These are phyloP conservation scores for Fusarium xylarioides DNA, from an alignment of 2,329 filamentous ascomycete species.

Conservation along the genomic window DNA sequence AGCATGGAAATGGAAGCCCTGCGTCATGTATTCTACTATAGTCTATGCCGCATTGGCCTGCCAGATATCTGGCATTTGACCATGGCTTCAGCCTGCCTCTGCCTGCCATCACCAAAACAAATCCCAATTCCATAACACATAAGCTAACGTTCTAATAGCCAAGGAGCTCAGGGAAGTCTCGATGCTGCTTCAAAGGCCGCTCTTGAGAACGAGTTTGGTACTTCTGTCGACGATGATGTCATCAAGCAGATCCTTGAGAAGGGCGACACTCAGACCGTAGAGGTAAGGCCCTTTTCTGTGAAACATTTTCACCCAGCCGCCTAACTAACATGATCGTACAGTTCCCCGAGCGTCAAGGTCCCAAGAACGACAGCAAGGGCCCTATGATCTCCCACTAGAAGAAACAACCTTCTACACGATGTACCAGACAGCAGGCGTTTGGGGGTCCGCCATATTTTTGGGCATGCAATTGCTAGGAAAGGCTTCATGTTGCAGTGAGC, in stretches of 20 bases:
- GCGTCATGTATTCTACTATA: not conserved
- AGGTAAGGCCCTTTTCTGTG: constrained; percentile 51
- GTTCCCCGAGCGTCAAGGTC: constrained; percentile 62
- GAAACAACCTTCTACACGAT: not conserved
- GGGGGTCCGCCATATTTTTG: constrained; percentile 5
- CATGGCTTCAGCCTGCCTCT: not conserved
- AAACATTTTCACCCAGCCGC: not conserved
- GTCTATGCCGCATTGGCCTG: not conserved
- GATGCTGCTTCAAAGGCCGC: constrained; percentile 78
- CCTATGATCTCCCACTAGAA: constrained; percentile 54
- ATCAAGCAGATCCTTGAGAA: constrained; percentile 83
- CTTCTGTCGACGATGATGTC: constrained; percentile 78
- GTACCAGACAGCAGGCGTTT: constrained; percentile 12
- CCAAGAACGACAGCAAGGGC: constrained; percentile 63
- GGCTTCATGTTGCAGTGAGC: not conserved
- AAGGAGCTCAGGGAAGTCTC: constrained; percentile 83
- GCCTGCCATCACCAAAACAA: not conserved
- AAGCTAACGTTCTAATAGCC: constrained; percentile 60
- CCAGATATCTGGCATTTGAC: not conserved
- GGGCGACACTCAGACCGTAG: constrained; percentile 72
- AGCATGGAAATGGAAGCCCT: not conserved
- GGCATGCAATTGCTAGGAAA: not conserved
- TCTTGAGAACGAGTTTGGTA: constrained; percentile 89
- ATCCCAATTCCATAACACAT: not conserved
- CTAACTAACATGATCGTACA: constrained; percentile 39